Conservation (phyloP, 1,284 basidiomycete genomes). For the Naganishia cerealis region DNA sequence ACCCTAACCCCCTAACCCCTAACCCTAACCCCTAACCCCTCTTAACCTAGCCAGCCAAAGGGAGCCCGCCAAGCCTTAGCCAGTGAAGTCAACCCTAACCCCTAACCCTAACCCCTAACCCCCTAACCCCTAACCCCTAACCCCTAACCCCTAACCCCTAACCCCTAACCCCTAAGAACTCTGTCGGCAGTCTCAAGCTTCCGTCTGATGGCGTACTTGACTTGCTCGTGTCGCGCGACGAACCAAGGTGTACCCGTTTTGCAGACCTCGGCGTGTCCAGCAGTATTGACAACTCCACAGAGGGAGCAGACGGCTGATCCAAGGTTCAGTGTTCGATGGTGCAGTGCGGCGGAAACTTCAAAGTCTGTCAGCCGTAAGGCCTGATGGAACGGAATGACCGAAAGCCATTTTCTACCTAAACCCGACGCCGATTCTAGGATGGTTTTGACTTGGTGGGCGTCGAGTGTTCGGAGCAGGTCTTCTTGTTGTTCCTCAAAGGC, state of each 20-base stretch:
- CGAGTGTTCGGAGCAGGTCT: not conserved
- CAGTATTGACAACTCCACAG: not conserved
- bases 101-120: too few species aligned
- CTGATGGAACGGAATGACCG: slow-evolving; percentile 10
- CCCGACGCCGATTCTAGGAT: slow-evolving; percentile 6
- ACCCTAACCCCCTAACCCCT: too few species aligned
- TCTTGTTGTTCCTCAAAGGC: not conserved
- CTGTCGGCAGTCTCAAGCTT: too few species aligned
- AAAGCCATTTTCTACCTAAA: slow-evolving; percentile 18
- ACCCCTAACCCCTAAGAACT: too few species aligned
- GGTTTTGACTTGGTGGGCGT: slow-evolving; percentile 15
- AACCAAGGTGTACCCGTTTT: slow-evolving; percentile 2
- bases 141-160: too few species aligned
- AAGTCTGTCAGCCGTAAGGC: slow-evolving; percentile 13
- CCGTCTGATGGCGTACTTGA: too few species aligned
- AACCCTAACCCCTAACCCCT: too few species aligned
- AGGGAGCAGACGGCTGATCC: slow-evolving; percentile 5
- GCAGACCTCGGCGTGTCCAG: slow-evolving; percentile 15
- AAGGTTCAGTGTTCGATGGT: slow-evolving; percentile 5
- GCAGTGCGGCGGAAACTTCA: slow-evolving; percentile 12
- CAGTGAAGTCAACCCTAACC: too few species aligned
- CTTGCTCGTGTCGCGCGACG: slow-evolving; percentile 4
- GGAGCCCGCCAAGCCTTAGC: too few species aligned
- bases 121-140: too few species aligned
- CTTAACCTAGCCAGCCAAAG: too few species aligned